phyloP scores from a whole-genome alignment of 306 rosid genomes.

The Medicago lupulina region DNA sequence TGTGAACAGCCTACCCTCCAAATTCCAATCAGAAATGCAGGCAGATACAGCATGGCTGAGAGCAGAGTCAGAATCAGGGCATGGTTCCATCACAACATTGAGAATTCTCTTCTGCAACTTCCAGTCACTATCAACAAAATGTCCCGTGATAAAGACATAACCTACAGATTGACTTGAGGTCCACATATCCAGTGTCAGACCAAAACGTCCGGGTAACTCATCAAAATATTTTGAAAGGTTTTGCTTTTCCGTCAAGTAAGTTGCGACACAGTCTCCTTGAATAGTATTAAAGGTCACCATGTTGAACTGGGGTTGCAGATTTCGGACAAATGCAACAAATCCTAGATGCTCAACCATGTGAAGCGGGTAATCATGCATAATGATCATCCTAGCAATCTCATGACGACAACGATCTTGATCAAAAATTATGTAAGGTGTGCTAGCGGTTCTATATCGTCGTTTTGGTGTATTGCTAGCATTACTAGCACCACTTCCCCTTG shows the following conservation, averaged over 20 bases:
- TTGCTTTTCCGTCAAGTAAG: conserved; percentile 78
- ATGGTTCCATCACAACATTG: conserved; percentile 94
- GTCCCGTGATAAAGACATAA: conserved; percentile 83
- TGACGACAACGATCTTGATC: conserved; percentile 83
- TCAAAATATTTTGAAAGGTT: conserved; percentile 63
- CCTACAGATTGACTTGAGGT: conserved; percentile 79
- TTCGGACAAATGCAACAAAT: conserved; percentile 77
- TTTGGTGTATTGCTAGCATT: conserved; percentile 63
- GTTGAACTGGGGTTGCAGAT: conserved; percentile 90
- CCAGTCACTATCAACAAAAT: conserved; percentile 89
- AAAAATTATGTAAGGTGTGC: conserved; percentile 62
- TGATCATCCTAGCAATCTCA: conserved; percentile 93
- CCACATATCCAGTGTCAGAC: conserved; percentile 87
- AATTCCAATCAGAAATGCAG: conserved; percentile 85
- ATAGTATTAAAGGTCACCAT: conserved; percentile 82
- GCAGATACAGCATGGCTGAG: conserved; percentile 83
- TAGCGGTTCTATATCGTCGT: conserved; percentile 73
- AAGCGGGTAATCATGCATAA: conserved; percentile 94
- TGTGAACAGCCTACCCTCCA: conserved; percentile 80
- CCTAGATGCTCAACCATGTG: conserved; percentile 97
- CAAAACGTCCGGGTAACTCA: conserved; percentile 79
- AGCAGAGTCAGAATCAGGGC: conserved; percentile 77
- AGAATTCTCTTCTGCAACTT: conserved; percentile 80
- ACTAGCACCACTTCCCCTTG: conserved; percentile 50
- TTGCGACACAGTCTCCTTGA: conserved; percentile 94